Conservation (phyloP, 257 asterid species). For the Nemophila menziesii region DNA sequence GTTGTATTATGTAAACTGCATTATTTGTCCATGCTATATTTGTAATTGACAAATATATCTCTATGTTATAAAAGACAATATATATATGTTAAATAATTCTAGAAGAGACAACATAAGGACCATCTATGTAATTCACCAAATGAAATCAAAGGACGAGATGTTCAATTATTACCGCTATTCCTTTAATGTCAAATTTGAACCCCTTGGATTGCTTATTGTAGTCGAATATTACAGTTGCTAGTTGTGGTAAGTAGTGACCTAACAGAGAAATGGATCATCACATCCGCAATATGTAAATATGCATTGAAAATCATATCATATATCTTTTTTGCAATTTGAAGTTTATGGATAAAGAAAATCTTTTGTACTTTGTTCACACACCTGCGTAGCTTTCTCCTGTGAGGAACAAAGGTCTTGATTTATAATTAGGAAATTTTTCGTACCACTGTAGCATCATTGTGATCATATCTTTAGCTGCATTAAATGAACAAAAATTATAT, state of each 20-base stretch:
- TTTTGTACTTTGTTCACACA: background rate
- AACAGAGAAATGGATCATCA: background rate
- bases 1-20: too few species aligned
- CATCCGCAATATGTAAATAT: background rate
- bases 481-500: background rate
- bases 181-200: slow-evolving; percentile 23
- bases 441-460: slow-evolving; percentile 25
- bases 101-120: too few species aligned
- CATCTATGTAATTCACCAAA: background rate
- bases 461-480: slow-evolving; percentile 24
- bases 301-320: too few species aligned
- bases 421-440: slow-evolving; percentile 19
- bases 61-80: too few species aligned
- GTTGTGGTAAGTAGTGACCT: slow-evolving; percentile 34
- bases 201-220: slow-evolving; percentile 17
- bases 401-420: slow-evolving; percentile 22
- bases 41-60: too few species aligned
- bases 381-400: slow-evolving; percentile 38
- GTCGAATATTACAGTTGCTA: slow-evolving; percentile 18
- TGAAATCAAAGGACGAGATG: background rate
- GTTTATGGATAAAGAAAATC: background rate
- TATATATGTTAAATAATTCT: too few species aligned
- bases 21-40: too few species aligned
- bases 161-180: slow-evolving; percentile 21
- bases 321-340: background rate